Evolutionary conservation across 2,329 filamentous ascomycete genomes (phyloP).

Genomic region (Beauveria sp.): DNA sequence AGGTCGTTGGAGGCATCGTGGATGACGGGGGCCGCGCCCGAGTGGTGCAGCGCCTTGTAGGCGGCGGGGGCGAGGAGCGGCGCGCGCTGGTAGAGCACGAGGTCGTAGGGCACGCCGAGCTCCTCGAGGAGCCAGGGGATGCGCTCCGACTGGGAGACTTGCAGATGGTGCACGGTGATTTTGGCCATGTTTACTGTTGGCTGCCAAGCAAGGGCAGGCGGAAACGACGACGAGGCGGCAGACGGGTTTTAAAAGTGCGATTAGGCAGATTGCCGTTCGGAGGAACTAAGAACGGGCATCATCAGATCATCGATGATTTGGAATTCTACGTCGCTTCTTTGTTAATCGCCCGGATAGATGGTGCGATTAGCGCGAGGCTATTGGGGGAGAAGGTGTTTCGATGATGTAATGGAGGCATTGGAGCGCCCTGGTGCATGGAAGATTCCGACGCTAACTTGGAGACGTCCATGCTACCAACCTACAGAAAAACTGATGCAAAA

Average conservation of each 20-base stretch:
- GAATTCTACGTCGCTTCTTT: background rate
- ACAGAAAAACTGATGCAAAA: too few species aligned
- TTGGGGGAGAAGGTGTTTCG: background rate
- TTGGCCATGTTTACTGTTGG: slow-evolving; percentile 2
- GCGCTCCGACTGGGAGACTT: slow-evolving; percentile 54
- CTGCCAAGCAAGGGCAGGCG: background rate
- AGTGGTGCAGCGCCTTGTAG: slow-evolving; percentile 38
- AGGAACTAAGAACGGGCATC: background rate
- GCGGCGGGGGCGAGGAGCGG: slow-evolving; percentile 27
- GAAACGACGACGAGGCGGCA: background rate
- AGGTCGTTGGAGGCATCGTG: slow-evolving; percentile 43
- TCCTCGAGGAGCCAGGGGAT: slow-evolving; percentile 60
- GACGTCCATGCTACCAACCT: too few species aligned
- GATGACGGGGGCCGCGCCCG: slow-evolving; percentile 53
- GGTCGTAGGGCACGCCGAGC: slow-evolving; percentile 36
- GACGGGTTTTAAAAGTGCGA: too few species aligned
- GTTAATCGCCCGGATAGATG: background rate
- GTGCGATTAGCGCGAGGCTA: background rate
- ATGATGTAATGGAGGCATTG: slow-evolving; percentile 1
- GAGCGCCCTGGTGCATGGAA: too few species aligned
- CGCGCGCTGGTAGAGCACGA: slow-evolving; percentile 21
- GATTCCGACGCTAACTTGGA: too few species aligned
- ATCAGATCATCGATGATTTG: background rate
- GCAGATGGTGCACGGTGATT: slow-evolving; percentile 45
- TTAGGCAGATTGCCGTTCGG: background rate